Conservation (phyloP, 768 basidiomycete species). For the Clathrus columnatus region DNA sequence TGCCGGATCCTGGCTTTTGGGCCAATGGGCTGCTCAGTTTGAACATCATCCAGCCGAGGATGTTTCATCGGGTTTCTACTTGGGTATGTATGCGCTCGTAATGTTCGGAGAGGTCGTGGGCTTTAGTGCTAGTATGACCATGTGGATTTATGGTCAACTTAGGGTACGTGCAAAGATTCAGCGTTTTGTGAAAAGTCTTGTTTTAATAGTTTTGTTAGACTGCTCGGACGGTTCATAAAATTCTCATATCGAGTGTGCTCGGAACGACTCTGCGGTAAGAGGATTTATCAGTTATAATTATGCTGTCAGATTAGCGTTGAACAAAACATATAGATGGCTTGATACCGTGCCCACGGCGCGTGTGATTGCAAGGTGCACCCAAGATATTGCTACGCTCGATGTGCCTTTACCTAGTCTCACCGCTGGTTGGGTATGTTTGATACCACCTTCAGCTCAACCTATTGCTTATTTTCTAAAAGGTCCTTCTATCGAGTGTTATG, state of each 20-base stretch:
- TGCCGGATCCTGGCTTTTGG: conserved; percentile 2
- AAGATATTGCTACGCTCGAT: conserved; percentile 14
- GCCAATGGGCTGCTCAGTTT: conserved; percentile 6
- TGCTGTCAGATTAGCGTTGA: background rate
- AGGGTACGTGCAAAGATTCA: background rate
- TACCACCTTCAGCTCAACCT: background rate
- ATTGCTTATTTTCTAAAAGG: background rate
- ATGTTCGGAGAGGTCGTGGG: background rate
- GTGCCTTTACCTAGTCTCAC: background rate
- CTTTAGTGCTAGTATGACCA: background rate
- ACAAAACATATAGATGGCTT: conserved; percentile 12
- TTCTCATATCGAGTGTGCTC: conserved; percentile 4
- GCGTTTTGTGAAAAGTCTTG: background rate
- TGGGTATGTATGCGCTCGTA: background rate
- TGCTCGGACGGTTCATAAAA: conserved; percentile 6
- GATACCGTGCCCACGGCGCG: conserved; percentile 18
- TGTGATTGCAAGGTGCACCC: conserved; percentile 19
- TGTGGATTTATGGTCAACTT: background rate
- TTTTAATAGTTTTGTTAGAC: background rate
- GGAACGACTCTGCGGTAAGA: conserved; percentile 11
- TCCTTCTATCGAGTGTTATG: background rate
- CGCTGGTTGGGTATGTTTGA: conserved; percentile 4
- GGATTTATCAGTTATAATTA: background rate
- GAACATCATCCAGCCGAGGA: background rate
- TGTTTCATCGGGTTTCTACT: conserved; percentile 2